Percentiles rank a stretch among this genome's conserved stretches.
These are phyloP conservation scores for Trichoderma sp. DNA, from an alignment of 2,329 filamentous ascomycete species.

Conservation along the genomic window DNA sequence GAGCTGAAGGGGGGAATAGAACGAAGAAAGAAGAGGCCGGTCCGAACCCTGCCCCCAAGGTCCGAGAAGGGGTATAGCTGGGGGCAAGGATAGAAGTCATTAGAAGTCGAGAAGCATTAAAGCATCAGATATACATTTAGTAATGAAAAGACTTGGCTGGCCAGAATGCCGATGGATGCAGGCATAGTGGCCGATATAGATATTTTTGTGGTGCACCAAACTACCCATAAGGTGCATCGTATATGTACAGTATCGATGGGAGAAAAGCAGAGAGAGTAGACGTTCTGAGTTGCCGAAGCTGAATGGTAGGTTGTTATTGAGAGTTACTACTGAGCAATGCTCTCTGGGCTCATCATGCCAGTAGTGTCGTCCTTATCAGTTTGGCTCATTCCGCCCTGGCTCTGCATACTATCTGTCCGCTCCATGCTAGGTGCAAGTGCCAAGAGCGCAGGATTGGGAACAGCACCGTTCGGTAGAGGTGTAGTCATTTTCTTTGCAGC, in stretches of 20 bases:
- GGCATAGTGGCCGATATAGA: background rate
- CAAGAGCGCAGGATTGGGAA: constrained; percentile 39
- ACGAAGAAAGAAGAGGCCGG: background rate
- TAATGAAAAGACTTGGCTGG: background rate
- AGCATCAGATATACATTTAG: constrained; percentile 15
- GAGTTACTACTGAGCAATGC: constrained; percentile 52
- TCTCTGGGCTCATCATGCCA: constrained; percentile 84
- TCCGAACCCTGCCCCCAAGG: background rate
- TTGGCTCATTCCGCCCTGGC: constrained; percentile 57
- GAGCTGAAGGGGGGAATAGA: background rate
- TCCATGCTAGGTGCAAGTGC: constrained; percentile 53
- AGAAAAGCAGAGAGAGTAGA: background rate
- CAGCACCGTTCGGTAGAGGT: constrained; percentile 35
- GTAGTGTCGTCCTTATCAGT: constrained; percentile 66
- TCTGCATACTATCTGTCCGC: constrained; percentile 56
- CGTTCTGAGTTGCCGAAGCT: background rate
- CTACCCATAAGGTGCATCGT: background rate
- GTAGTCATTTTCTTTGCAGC: constrained; percentile 54
- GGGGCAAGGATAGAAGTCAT: background rate
- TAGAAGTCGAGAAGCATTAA: constrained; percentile 8
- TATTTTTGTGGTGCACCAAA: background rate
- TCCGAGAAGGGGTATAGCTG: constrained; percentile 13
- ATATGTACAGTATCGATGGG: background rate
- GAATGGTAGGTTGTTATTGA: background rate
- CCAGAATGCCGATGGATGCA: background rate